A percentile compares a stretch with the other conserved stretches of the same genome.
phyloP scores from a whole-genome alignment of 108 stramenopile genomes.

The Nannochloropsis gaditana region DNA sequence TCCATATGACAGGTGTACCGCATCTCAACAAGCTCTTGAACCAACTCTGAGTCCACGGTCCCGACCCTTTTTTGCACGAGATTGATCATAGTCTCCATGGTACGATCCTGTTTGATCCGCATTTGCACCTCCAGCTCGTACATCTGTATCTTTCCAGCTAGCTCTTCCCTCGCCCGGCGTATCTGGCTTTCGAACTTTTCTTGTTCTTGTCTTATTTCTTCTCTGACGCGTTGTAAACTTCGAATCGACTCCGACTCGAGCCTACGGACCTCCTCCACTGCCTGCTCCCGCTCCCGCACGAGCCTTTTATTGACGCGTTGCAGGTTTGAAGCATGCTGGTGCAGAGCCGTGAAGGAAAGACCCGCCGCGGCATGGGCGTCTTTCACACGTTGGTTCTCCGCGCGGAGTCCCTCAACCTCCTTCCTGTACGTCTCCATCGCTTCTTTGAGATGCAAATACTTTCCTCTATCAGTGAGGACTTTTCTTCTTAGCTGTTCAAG shows the following conservation, averaged over 20 bases:
- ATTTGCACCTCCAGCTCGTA: neutral
- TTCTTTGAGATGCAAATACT: neutral
- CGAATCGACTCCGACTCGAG: neutral
- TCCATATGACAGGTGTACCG: neutral
- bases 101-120: neutral
- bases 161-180: neutral
- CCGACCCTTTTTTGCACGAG: neutral
- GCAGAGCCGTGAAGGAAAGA: neutral
- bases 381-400: constrained; percentile 11
- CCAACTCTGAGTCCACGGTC: neutral
- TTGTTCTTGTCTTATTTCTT: neutral
- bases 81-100: neutral
- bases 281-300: neutral
- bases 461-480: neutral
- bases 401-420: neutral
- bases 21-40: constrained; percentile 18
- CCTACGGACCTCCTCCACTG: neutral
- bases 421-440: constrained; percentile 10
- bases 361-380: constrained; percentile 1
- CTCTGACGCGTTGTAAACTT: neutral
- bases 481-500: neutral
- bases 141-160: neutral
- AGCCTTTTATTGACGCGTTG: neutral
- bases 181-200: neutral
- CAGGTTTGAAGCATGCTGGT: constrained; percentile 10